Base-by-base conservation (phyloP, 148 eudicot species). In the Rhododendron henanense region DNA sequence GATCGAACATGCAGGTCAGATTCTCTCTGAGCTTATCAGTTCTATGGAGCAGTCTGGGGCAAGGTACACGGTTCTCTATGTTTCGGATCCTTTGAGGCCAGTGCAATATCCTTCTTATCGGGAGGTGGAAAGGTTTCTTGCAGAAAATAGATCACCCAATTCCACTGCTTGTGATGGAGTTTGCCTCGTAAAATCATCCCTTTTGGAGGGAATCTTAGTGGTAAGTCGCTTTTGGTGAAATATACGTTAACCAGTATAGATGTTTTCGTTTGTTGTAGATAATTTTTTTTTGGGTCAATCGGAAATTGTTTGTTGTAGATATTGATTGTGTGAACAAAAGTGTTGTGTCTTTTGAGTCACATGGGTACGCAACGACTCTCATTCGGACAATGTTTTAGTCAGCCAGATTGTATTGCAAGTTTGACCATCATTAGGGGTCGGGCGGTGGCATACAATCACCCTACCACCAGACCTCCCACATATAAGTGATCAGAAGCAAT, bases 121-220 rank as follows among this genome's bases (percentile, higher is more conserved):
- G 86, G 92, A 88, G 35, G 50, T 94, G 50, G 93, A 91, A 88
- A 97, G 98, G 89, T 93, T 93, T 89, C 95, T 97, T 78, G 95
- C 96, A 71, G 98, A 97, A 84, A 95, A 92, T 87, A 87, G 48
- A 81, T 93, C 98, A 50, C 35, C 33, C 39, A 90, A 91, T 88
- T 88, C 91, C 74, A 90, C 90, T 37, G 25, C 78, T 55, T 97
- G 98, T 88, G 95, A 97, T 82, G 98, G 91, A 84, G 95, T 94
- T 91, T 97, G 99, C 92, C 93, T 87, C 80, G 85, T 97, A 35
- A 97, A 97, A 89, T 93, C 93, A 85, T 90, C 96, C 37, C 93
- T 97, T 79, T 87, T 97, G 79, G 99, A 96, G 87, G 98, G 95
- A 88, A 81, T 93, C 78, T 87, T 97, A 25, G 98, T 95, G 87